Evolutionary conservation across 2,329 filamentous ascomycete genomes (phyloP), one percentile per base, ranked within the genome.

Genomic region (Fusarium tricinctum): DNA sequence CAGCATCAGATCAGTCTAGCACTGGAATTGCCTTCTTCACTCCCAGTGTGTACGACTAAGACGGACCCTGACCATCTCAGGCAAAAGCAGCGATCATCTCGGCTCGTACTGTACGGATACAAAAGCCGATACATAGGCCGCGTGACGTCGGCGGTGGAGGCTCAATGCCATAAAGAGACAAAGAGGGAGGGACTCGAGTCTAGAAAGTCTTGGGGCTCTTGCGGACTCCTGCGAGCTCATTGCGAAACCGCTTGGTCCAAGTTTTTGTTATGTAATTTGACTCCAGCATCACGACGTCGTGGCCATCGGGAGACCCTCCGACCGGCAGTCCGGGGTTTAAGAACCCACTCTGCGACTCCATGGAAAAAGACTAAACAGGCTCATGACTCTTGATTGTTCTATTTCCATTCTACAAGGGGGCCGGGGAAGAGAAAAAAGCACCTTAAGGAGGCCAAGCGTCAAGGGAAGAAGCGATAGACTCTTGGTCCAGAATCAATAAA

Each of bases 61-160:
- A 48, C 51, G 56, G 61, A 51, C 33, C 47, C 51, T 57, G 62
- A 33, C 58, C 66, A 57, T 59, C 39, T 58, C 63, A 32, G 58
- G 66, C 62, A 69, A 70, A 40, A 66, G 50, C 57, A 69, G 66
- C 63, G 58, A 70, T 70, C 63, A 58, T 43, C 53, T 68, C 50
- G 46, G 47, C 66, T 70, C 50, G 61, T 63, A 69, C 58, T 63
- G 58, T 45, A 55, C 26, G 26, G 26, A 26, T 26, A 26, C 32
- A 33, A 50, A 48, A 50, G 12, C 13, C 48, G 23, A 60, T 17
- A 48, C 30, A 60, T 17, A 48, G 50, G 63, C 52, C 48, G 32
- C 68, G 63, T 69, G 67, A 69, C 67, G 67, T 69, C 57, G 48
- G 68, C 52, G 67, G 67, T 70, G 67, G 67, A 70, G 66, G 58